Evolutionary conservation across 73 alveolate genomes (phyloP).

Genomic region (Blepharisma stoltei): DNA sequence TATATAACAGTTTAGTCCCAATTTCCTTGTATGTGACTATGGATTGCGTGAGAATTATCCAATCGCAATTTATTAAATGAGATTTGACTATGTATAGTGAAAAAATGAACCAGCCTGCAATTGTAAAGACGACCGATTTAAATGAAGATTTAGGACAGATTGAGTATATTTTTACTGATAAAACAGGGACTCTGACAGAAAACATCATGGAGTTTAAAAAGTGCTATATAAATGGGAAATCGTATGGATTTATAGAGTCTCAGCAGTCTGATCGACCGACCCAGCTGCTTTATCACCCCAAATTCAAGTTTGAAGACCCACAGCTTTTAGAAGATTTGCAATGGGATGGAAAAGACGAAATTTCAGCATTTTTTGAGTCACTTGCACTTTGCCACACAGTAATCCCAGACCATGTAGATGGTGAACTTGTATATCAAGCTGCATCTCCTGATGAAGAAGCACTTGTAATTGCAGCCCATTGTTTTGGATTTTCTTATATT

Average conservation of each 20-base stretch:
- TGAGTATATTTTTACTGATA: constrained; percentile 58
- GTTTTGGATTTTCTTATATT: constrained; percentile 37
- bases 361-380: constrained; percentile 44
- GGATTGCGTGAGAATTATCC: constrained; percentile 68
- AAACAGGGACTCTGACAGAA: constrained; percentile 70
- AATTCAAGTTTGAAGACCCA: constrained; percentile 22
- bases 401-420: constrained; percentile 51
- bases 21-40: constrained; percentile 76
- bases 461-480: constrained; percentile 69
- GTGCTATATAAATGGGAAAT: constrained; percentile 33
- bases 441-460: constrained; percentile 95
- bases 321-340: background rate
- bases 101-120: constrained; percentile 32
- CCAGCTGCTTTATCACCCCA: background rate
- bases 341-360: background rate
- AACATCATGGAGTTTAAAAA: constrained; percentile 61
- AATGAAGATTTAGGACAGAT: constrained; percentile 44
- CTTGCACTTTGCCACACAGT: constrained; percentile 77
- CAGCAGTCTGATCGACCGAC: background rate
- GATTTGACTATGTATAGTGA: constrained; percentile 47
- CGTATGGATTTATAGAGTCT: constrained; percentile 9
- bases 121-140: constrained; percentile 59
- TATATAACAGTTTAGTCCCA: constrained; percentile 79
- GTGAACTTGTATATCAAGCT: constrained; percentile 72
- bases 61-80: constrained; percentile 60